Percentiles rank a stretch among this genome's conserved stretches.
Conservation (phyloP, 768 basidiomycete genomes). For the Calocera cornea region DNA sequence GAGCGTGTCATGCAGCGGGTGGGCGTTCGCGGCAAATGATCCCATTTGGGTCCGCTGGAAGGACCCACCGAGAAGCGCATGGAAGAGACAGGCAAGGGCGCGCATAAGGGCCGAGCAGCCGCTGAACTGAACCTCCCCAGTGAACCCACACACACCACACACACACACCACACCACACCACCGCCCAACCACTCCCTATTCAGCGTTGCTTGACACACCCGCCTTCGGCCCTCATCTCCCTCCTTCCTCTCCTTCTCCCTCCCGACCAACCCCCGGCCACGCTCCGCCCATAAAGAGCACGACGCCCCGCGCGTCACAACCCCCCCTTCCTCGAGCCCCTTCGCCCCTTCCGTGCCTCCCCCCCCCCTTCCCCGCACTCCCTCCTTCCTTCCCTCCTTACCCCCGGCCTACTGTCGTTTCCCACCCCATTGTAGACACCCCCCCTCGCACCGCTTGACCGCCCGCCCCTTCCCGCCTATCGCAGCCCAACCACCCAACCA, state of each 20-base stretch:
- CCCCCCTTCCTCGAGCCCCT: no score
- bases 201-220: no score
- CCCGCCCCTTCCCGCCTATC: neutral
- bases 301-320: neutral
- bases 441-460: neutral
- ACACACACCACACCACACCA: no score
- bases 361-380: neutral
- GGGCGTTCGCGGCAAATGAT: no score
- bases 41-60: no score
- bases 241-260: neutral
- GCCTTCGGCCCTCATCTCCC: neutral
- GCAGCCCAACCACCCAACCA: neutral
- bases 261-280: neutral
- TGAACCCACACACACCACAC: no score
- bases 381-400: neutral
- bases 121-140: no score
- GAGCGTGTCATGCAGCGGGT: no score
- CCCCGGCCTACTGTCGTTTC: neutral
- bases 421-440: neutral
- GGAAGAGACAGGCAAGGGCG: no score
- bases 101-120: no score
- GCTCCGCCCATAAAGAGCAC: neutral
- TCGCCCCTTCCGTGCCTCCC: neutral
- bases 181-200: no score
- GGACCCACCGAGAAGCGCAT: no score